Evolutionary conservation across 345 rosid species (phyloP).

Genomic region (Murraya paniculata): DNA sequence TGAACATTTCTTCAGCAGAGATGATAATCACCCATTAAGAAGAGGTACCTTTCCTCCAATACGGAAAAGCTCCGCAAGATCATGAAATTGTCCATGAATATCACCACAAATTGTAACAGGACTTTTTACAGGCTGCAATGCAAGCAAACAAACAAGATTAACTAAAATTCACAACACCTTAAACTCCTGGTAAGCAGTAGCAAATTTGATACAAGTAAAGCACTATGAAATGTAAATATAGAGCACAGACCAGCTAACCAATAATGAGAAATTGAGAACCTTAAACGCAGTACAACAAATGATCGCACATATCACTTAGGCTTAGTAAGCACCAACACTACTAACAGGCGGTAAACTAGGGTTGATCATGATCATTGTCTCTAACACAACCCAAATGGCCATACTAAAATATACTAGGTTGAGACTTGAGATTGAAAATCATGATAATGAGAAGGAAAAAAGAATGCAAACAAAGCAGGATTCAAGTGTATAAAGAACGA

Average conservation of each 20-base stretch:
- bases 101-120: slow-evolving; percentile 97
- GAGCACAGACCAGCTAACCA: background rate
- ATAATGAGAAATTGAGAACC: background rate
- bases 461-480: background rate
- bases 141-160: slow-evolving; percentile 6
- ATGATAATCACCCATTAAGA: slow-evolving; percentile 2
- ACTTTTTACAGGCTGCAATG: slow-evolving; percentile 81
- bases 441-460: background rate
- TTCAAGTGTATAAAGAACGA: background rate
- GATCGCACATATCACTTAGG: background rate
- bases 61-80: slow-evolving; percentile 97
- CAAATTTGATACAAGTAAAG: background rate
- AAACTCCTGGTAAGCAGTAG: background rate
- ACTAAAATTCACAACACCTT: background rate
- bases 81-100: slow-evolving; percentile 97
- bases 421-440: background rate
- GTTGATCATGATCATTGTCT: background rate
- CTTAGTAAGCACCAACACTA: background rate
- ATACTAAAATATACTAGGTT: background rate
- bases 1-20: background rate
- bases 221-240: background rate
- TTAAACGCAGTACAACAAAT: background rate
- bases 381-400: background rate
- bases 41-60: slow-evolving; percentile 85
- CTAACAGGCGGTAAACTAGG: background rate